These are phyloP conservation scores for Syncephalis fuscata DNA, from an alignment of 371 early-diverging fungal genomes.

Conservation along the genomic window DNA sequence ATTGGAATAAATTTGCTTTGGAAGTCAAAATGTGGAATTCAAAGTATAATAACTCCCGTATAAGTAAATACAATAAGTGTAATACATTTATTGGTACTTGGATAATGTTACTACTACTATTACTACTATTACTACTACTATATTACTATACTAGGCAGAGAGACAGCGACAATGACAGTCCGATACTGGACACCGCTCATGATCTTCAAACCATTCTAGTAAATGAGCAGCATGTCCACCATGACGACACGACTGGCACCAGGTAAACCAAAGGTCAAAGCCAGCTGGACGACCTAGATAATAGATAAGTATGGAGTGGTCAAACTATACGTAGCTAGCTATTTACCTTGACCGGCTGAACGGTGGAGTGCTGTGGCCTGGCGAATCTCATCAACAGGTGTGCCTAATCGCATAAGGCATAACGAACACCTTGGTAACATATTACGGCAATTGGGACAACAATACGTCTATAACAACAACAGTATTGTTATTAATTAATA, in stretches of 20 bases:
- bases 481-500: slow-evolving; percentile 6
- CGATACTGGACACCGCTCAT: slow-evolving; percentile 74
- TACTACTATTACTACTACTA: no score
- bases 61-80: no score
- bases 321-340: slow-evolving; percentile 5
- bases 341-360: slow-evolving; percentile 17
- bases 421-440: slow-evolving; percentile 86
- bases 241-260: slow-evolving; percentile 94
- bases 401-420: slow-evolving; percentile 76
- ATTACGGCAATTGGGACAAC: slow-evolving; percentile 74
- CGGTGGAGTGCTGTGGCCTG: slow-evolving; percentile 12
- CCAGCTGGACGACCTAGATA: slow-evolving; percentile 19
- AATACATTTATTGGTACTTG: no score
- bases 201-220: slow-evolving; percentile 74
- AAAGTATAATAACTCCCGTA: no score
- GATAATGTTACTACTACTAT: no score
- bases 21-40: no score
- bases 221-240: slow-evolving; percentile 89
- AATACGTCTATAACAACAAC: slow-evolving; percentile 26
- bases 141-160: background rate
- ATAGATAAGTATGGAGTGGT: background rate
- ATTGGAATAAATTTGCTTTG: no score
- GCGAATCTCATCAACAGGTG: slow-evolving; percentile 29
- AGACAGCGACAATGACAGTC: slow-evolving; percentile 54
- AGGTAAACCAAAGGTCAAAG: slow-evolving; percentile 89